Base-by-base conservation (phyloP, 116 monocot species). In the Papilionanthe hybrid region DNA sequence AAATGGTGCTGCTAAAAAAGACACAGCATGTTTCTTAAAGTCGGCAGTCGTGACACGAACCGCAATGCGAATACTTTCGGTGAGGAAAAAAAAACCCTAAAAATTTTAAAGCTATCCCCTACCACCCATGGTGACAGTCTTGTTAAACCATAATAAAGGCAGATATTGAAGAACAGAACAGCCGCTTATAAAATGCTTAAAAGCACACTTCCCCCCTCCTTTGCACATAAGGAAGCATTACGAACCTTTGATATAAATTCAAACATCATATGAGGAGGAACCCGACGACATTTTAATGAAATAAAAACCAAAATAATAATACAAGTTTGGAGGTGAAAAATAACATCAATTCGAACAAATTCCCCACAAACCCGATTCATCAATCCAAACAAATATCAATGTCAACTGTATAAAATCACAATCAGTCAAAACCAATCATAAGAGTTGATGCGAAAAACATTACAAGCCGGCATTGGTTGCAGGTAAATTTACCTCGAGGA, bases 401-500 rank as follows among this genome's bases (percentile, higher is more conserved):
- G 43, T 37, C 25, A 27, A 75, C 4, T 13, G 49, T 3, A 32
- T 12, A 49, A 50, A 42, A 23, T 25, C 10, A 49, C 1, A 75
- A 28, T 50, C 28, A 49, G 4, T 19, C 73, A 73, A 43, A 60
- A 73, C 22, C 7, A 73, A 44, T 43, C 22, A 43, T 11, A 3
- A 44, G 42, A 44, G 18, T 4, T 32, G 32, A 37, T 7, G 20
- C 9, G 20, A 6, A 3, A 25, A 44, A 73, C 43, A 44, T 49
- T 49, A 48, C 12, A 7, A 28, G 42, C 37, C 23, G 2, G 23
- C 27, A 37, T 37, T 37, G 27, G 4, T 20, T 2, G 49, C 2
- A 49, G 25, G 48, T 25, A 25, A 7, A 18, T 27, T 75, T 47
- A 75, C 75, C 75, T 8, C 75, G 75, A 75, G 75, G 75, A 75